phyloP scores from a whole-genome alignment of 495 filamentous ascomycete species.

The Aspergillus olivimuriae region DNA sequence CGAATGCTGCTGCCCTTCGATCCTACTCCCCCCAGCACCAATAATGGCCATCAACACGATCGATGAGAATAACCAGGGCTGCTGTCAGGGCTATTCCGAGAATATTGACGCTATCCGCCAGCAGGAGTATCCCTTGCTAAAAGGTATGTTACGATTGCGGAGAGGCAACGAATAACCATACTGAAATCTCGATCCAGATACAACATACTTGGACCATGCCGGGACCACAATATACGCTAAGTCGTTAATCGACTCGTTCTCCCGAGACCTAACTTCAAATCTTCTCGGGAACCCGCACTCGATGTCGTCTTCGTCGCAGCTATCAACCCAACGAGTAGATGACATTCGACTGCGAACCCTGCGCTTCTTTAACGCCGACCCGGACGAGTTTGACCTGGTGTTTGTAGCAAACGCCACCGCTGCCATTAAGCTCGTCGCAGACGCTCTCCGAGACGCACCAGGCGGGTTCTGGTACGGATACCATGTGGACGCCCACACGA shows the following conservation, averaged over 20 bases:
- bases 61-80: slow-evolving; percentile 5
- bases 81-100: slow-evolving; percentile 50
- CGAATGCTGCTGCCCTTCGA: too few relatives aligned
- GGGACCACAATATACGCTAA: slow-evolving; percentile 78
- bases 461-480: slow-evolving; percentile 76
- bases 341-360: slow-evolving; percentile 67
- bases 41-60: slow-evolving; percentile 10
- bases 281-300: slow-evolving; percentile 93
- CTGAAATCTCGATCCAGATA: slow-evolving; percentile 39
- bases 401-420: slow-evolving; percentile 93
- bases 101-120: slow-evolving; percentile 62
- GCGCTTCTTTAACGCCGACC: slow-evolving; percentile 77
- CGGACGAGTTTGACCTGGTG: slow-evolving; percentile 76
- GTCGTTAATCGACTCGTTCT: slow-evolving; percentile 73
- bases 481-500: slow-evolving; percentile 82
- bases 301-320: slow-evolving; percentile 71
- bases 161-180: neutral
- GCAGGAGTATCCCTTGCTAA: slow-evolving; percentile 78
- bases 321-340: slow-evolving; percentile 67
- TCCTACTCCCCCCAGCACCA: too few relatives aligned
- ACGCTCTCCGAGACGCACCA: slow-evolving; percentile 57
- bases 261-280: slow-evolving; percentile 65
- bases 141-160: slow-evolving; percentile 43
- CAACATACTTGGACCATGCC: slow-evolving; percentile 88
- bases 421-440: slow-evolving; percentile 78